Base-by-base conservation (phyloP, 148 eudicot species). In the Rhododendron kiyosumense region DNA sequence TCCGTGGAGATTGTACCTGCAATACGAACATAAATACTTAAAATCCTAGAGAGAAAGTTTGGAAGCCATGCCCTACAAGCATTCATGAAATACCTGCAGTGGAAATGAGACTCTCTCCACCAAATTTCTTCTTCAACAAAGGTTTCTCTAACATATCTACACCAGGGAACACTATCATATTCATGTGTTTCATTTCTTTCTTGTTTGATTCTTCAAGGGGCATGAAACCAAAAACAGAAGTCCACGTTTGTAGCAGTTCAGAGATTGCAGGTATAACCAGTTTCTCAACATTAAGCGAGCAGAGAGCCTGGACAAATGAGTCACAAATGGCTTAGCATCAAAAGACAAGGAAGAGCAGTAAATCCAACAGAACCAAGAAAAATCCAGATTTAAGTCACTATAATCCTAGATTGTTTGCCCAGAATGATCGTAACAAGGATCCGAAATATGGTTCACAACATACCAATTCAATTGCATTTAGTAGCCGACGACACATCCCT, bases 401-500 rank as follows among this genome's bases (percentile, higher is more conserved):
- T 17, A 69, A 32, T 69, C 59, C 46, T 67, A 28, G 30, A 73
- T 18, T 30, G 85, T 49, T 61, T 77, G 10, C 45, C 30, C 11
- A 12, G 78, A 79, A 76, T n/a, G 52, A 61, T 52, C 30, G 18
- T 74, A 57, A 74, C 63, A 49, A 14, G 51, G 54, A 81, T 69
- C 38, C 28, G 18, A 13, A 73, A 15, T 32, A 52, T 84, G 78
- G 67, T 65, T 83, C 51, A 46, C 57, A 85, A 91, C 94, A 79
- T 88, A 97, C 99, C 92, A 17, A 85, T 89, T 95, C 98, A 89
- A 94, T 88, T 46, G 94, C 98, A 86, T 85, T 78, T 73, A 97
- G 92, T 86, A 97, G 94, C 57, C 96, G 93, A 38, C 96, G 92
- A 61, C 98, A 94, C 99, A 97, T 93, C 86, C 99, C 99, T 90